Evolutionary conservation across 208 protist genomes (phyloP), one percentile per base, ranked within the genome.

Genomic region (Phytomonas sp.): DNA sequence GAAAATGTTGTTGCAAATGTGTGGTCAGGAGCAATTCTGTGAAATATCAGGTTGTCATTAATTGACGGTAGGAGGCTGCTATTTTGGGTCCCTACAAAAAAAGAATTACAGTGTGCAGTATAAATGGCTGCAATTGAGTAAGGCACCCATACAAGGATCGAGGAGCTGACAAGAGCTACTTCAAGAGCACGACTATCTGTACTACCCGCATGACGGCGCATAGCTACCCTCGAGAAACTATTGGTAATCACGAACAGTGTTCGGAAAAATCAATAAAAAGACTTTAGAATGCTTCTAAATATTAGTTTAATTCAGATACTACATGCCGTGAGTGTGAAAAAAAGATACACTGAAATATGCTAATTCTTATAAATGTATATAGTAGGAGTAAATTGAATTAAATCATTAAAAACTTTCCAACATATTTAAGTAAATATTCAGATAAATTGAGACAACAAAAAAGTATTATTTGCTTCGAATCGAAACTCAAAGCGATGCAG

Each of bases 121-220:
- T 88, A 94, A 31, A 88, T 36, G 29, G 86, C 79, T 2, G 84
- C 84, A 6, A 84, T 36, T 32, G 76, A 78, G 78, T 91, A 91
- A 37, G 86, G 86, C 1, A 89, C 31, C 84, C 86, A 94, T 33
- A 94, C 68, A 49, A 92, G 71, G 10, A 86, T 29, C 5, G 86
- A 81, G 0, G 82, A 81, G 2, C 68, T 72, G 0, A 69, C 72
- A 30, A 86, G 75, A n/a, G 78, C 78, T 49, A 73, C 29, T 40
- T 82, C 71, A 42, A 86, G 69, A 10, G 81, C 61, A 49, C 45
- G 45, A 19, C 45, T 56, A 56, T 56, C 45, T 26, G 45, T 56
- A 26, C 19, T 56, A 23, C 45, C 8, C 45, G 19, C 45, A 56
- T 56, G 16, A 56, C 45, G 10, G 45, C 45, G 19, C 11, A 56